Evolutionary conservation across 495 filamentous ascomycete genomes (phyloP), one percentile per base, ranked within the genome.

Genomic region (Trichoderma virens): DNA sequence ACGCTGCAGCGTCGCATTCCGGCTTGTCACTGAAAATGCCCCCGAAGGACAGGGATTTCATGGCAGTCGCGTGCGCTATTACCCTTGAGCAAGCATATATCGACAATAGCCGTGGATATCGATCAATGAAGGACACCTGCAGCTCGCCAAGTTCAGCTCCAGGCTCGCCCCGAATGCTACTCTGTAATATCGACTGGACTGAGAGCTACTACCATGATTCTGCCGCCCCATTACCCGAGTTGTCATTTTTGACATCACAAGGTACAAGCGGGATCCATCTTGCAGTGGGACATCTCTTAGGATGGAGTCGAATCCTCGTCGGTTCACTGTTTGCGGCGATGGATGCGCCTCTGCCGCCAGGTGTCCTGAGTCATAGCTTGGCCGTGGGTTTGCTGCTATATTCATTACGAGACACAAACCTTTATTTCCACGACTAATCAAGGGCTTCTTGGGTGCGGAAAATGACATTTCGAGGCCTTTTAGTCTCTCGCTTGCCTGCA

Each of bases 391-490:
- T 5, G 51, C 2, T 28, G 51, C 51, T 56, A 31, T 56, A 30
- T 56, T 16, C 51, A 56, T 56, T 56, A 56, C 51, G 51, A 56
- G 25, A 56, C 51, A 18, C 51, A 56, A 56, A 56, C 9, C 8
- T 11, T 30, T 28, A n/a, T n/a, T 14, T 8, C 51, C 23, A 1
- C 0, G 23, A 28, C 8, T 56, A 56, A 56, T 16, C 27, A 9
- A 28, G 23, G 23, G n/a, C 20, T 5, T 28, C 16, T 30, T 30
- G 25, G 51, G 6, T 4, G 25, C 20, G 1, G 39, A 16, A 9
- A 56, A 56, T 28, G 51, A 51, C 51, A 56, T 56, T 8, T 9
- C 25, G 8, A 18, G 47, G 23, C 18, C 47, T 30, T 28, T 56
- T 56, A 18, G 25, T 30, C 23, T 27, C 25, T 56, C 27, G 51